phyloP scores from a whole-genome alignment of 2,329 filamentous ascomycete genomes.

The Fusarium agapanthi region DNA sequence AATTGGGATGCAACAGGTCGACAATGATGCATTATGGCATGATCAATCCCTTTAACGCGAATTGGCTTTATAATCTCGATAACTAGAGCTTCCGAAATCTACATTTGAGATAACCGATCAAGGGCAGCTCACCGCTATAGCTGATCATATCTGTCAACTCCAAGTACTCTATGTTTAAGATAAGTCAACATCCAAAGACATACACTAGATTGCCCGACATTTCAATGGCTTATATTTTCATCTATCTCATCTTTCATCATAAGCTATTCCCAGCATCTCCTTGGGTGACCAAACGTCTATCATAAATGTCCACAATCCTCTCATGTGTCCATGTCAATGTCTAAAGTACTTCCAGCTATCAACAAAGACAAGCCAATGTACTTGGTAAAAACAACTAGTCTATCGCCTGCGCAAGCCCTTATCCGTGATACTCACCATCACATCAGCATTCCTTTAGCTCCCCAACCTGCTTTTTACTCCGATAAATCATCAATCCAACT shows the following conservation, averaged over 20 bases:
- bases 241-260: neutral
- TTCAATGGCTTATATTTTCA: neutral
- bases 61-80: neutral
- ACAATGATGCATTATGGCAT: neutral
- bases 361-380: conserved; percentile 28
- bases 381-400: conserved; percentile 13
- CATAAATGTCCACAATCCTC: conserved; percentile 31
- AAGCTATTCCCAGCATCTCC: neutral
- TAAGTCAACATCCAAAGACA: neutral
- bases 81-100: neutral
- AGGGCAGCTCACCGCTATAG: neutral
- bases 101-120: neutral
- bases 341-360: conserved; percentile 27
- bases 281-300: conserved; percentile 39
- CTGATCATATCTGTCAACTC: neutral
- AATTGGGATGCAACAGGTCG: neutral
- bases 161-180: neutral
- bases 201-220: neutral
- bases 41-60: neutral
- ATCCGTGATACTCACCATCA: conserved; percentile 12
- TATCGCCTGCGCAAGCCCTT: conserved; percentile 23
- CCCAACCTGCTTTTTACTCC: conserved; percentile 24
- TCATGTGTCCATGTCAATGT: conserved; percentile 32
- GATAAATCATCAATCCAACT: conserved; percentile 30
- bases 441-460: conserved; percentile 7